Evolutionary conservation across 139 green algal genomes (phyloP).

Genomic region (Volvox reticuliferus): DNA sequence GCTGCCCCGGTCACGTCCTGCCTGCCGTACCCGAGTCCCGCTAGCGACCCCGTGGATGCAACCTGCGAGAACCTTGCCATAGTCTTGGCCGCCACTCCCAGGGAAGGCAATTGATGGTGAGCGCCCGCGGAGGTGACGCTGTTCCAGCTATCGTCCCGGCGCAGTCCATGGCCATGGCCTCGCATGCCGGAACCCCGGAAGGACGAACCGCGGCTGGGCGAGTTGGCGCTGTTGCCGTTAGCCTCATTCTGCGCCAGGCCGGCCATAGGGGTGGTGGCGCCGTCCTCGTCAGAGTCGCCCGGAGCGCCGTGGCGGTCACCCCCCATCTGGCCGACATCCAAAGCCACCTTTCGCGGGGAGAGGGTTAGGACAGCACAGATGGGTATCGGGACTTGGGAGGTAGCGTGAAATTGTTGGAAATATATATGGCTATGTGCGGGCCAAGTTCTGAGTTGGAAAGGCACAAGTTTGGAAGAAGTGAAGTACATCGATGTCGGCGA

Average conservation of each 20-base stretch:
- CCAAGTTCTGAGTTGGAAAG: too few relatives aligned
- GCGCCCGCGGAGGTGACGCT: constrained; percentile 30
- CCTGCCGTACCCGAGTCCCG: constrained; percentile 19
- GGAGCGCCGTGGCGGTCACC: neutral
- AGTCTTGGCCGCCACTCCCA: constrained; percentile 44
- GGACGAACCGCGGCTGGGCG: neutral
- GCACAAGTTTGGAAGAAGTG: too few relatives aligned
- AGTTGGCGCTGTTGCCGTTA: neutral
- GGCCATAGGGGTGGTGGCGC: neutral
- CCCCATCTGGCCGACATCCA: constrained; percentile 33
- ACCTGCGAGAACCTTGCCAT: constrained; percentile 44
- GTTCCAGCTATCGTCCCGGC: constrained; percentile 44
- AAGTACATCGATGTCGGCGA: too few relatives aligned
- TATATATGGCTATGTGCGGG: too few relatives aligned
- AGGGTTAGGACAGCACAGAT: neutral
- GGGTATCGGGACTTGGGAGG: neutral
- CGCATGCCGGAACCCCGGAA: neutral
- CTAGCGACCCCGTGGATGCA: constrained; percentile 16
- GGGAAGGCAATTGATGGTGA: constrained; percentile 38
- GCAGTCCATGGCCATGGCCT: neutral
- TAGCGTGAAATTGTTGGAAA: too few relatives aligned
- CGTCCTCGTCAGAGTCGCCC: constrained; percentile 34
- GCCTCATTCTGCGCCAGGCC: neutral
- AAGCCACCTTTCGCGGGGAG: constrained; percentile 6
- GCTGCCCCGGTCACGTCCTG: neutral